Base-by-base conservation (phyloP, 305 asterid genomes). In the Plantago lanceolata region DNA sequence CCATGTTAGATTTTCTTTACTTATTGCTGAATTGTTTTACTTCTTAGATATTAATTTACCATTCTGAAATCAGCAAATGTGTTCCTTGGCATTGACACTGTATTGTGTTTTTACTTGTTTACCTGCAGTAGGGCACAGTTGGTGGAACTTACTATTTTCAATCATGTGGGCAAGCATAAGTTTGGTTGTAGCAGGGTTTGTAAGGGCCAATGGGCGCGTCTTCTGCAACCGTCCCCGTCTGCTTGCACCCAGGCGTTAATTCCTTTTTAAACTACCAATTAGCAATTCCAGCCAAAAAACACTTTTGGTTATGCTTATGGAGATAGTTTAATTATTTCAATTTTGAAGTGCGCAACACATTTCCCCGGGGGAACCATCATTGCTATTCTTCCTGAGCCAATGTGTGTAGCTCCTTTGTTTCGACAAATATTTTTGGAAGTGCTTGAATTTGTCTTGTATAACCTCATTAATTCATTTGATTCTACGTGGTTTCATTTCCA, bases 141-240 rank as follows among this genome's bases (percentile, higher is more conserved):
- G 67, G 29, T 85, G 95, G 95, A 82, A 83, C 74, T 48, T 89
- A 65, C 59, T 93, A 50, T 89, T 82, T 76, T 84, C 97, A 54
- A 35, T 89, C 71, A 68, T 92, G 68, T 92, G 97, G 98, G 97
- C 88, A 48, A 79, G 92, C 87, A 69, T 84, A 81, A 89, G 98
- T 78, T 67, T 92, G 80, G 91, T 58, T 26, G 77, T 87, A 37
- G 94, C 91, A 58, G 89, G 85, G 43, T 81, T 85, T 62, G 94
- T 92, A 71, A 87, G 63, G 86, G 74, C 94, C 78, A 82, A 89
- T 43, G 96, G 98, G 19, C 94, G 94, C 60, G 35, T 78, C 54
- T 93, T 93, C 92, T 93, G 98, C 62, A 89, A 93, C 78, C 92
- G 98, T 17, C 98, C 98, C 59, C 93, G 96, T 50, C 85, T 93